Percentiles rank a stretch among this genome's conserved stretches.
These are phyloP conservation scores for Amphirosellinia nigrospora DNA, from an alignment of 495 filamentous ascomycete genomes.

Conservation along the genomic window DNA sequence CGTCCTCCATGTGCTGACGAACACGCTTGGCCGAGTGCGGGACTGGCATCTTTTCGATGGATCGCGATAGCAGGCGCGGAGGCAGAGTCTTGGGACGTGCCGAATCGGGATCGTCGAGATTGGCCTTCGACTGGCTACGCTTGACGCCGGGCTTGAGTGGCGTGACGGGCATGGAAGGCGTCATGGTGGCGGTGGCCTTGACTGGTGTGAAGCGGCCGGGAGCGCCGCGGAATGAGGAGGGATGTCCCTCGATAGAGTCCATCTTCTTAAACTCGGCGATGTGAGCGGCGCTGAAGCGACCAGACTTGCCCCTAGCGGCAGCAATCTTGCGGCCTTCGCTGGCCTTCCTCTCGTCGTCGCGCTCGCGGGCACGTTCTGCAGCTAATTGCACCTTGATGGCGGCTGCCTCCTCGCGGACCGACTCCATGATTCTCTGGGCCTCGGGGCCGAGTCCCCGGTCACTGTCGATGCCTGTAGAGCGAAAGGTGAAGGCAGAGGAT, in stretches of 20 bases:
- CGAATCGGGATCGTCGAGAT: constrained; percentile 64
- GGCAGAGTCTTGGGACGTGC: constrained; percentile 41
- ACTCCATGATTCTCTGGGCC: constrained; percentile 79
- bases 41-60: constrained; percentile 37
- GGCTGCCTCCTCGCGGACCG: constrained; percentile 70
- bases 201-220: constrained; percentile 61
- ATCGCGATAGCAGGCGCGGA: constrained; percentile 27
- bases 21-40: constrained; percentile 65
- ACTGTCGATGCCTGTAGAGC: constrained; percentile 60
- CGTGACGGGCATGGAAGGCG: constrained; percentile 72
- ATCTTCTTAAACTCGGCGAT: constrained; percentile 93
- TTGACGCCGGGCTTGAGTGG: constrained; percentile 67
- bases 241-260: constrained; percentile 89
- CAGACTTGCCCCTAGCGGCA: constrained; percentile 73
- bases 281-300: constrained; percentile 81
- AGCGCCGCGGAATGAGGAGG: constrained; percentile 75
- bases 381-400: constrained; percentile 69
- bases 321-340: constrained; percentile 71
- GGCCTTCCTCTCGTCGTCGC: constrained; percentile 46
- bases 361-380: constrained; percentile 58
- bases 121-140: constrained; percentile 75
- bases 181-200: constrained; percentile 65
- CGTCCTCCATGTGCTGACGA: constrained; percentile 64
- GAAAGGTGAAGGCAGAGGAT: constrained; percentile 77
- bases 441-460: constrained; percentile 68